These are phyloP conservation scores for Lentinus polychrous DNA, from an alignment of 1,284 basidiomycete genomes.

Conservation along the genomic window DNA sequence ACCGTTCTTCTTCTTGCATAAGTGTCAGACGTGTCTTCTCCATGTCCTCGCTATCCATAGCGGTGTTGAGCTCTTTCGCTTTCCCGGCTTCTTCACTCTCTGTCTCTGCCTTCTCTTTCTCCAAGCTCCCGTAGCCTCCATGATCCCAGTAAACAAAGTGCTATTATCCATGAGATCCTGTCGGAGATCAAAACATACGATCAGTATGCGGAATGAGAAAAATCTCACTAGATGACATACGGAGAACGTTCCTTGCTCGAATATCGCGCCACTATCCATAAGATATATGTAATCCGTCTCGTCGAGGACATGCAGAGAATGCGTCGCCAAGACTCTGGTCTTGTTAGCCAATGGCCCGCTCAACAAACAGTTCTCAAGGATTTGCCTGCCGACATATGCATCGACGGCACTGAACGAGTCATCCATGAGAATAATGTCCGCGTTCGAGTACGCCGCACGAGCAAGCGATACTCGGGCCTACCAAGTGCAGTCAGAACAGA, in stretches of 20 bases:
- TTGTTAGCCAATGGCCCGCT: conserved; percentile 49
- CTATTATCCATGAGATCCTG: conserved; percentile 49
- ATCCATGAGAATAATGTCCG: conserved; percentile 69
- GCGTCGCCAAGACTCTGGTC: conserved; percentile 74
- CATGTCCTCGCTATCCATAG: conserved; percentile 4
- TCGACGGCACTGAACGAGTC: conserved; percentile 73
- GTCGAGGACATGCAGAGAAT: conserved; percentile 67
- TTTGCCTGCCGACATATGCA: conserved; percentile 55
- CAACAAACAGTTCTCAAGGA: conserved; percentile 56
- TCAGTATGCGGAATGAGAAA: not conserved
- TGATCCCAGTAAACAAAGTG: conserved; percentile 48
- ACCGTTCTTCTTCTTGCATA: conserved; percentile 33
- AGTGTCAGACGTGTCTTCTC: conserved; percentile 15
- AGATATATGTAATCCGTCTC: conserved; percentile 65
- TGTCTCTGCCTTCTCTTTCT: conserved; percentile 26
- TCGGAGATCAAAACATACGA: no score
- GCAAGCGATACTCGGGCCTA: conserved; percentile 79
- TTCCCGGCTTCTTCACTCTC: conserved; percentile 17
- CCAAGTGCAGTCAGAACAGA: conserved; percentile 21
- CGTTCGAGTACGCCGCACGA: conserved; percentile 70
- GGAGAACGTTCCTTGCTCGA: conserved; percentile 56
- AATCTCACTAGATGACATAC: no score
- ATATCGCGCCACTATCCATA: conserved; percentile 64
- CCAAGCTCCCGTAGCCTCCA: conserved; percentile 51
- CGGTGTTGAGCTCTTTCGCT: conserved; percentile 7